Evolutionary conservation across 1,284 basidiomycete species (phyloP).

Genomic region (Ustilago crameri): DNA sequence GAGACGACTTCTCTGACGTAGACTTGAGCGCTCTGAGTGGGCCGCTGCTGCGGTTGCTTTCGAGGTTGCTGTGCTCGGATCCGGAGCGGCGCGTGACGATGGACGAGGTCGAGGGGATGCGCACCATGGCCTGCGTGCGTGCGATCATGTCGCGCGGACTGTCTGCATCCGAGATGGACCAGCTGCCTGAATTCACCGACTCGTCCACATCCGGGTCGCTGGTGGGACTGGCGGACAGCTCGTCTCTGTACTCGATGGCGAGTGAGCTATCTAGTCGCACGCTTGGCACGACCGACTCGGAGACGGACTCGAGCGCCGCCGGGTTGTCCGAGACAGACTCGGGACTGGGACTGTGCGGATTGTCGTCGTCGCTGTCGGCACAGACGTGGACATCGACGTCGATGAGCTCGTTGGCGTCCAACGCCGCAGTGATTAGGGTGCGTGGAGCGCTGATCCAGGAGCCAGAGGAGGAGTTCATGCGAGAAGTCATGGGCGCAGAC

Average conservation of each 20-base stretch:
- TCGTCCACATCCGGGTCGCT: slow-evolving; percentile 33
- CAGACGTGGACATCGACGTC: slow-evolving; percentile 11
- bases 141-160: slow-evolving; percentile 56
- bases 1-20: slow-evolving; percentile 90
- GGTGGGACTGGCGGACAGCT: slow-evolving; percentile 20
- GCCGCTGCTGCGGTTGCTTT: slow-evolving; percentile 59
- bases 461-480: slow-evolving; percentile 58
- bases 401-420: slow-evolving; percentile 25
- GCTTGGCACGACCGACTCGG: slow-evolving; percentile 27
- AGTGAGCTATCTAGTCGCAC: slow-evolving; percentile 36
- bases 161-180: slow-evolving; percentile 59
- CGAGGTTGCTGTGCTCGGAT: slow-evolving; percentile 48
- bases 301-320: slow-evolving; percentile 21
- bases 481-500: slow-evolving; percentile 52
- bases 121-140: slow-evolving; percentile 53
- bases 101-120: slow-evolving; percentile 51
- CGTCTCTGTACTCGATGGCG: slow-evolving; percentile 25
- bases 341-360: slow-evolving; percentile 34
- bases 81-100: slow-evolving; percentile 54
- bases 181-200: slow-evolving; percentile 58
- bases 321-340: slow-evolving; percentile 31
- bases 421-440: slow-evolving; percentile 47
- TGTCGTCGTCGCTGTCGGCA: slow-evolving; percentile 22
- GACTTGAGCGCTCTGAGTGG: slow-evolving; percentile 75
- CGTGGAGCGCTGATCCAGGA: slow-evolving; percentile 66